Base-by-base conservation (phyloP, 2,329 filamentous ascomycete genomes). In the Stagonosporopsis chrysanthemi region DNA sequence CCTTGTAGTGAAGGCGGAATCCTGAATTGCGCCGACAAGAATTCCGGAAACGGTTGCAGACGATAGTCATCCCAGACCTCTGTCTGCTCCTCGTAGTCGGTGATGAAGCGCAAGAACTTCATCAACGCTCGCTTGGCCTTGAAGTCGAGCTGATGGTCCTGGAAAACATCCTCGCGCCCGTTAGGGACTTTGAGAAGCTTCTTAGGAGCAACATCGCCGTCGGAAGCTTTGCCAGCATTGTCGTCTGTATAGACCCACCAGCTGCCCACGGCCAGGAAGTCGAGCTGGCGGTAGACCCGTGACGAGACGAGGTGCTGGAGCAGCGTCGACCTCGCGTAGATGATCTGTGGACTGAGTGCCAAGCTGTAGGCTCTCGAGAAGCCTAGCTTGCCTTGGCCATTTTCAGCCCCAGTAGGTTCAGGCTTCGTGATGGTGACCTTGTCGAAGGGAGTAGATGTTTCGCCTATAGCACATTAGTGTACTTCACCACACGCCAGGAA, bases 61-160 rank as follows among this genome's bases (percentile, higher is more conserved):
- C 86, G 84, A 48, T 85, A 80, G 2, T 79, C 68, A 58, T 86
- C 77, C 89, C 89, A 92, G 3, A 81, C 66, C 48, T 83, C 83
- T 46, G 67, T 75, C 69, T 86, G 85, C 22, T 83, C 84, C 64
- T 90, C 85, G 68, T 88, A 89, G 66, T 92, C 86, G 58, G 88
- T 81, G 50, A 97, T 89, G 72, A 95, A 94, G 75, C 94, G 93
- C 69, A 98, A 83, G 69, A 97, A 96, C 76, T 96, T 96, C 89
- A 97, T 97, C 69, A 98, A 78, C 9, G 86, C 85, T 51, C 94
- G 88, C 79, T 98, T 98, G 6, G 91, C 87, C 63, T 90, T 89
- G 64, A 90, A 84, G 42, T 91, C 86, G 54, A 98, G 90, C 23
- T 83, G 82, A 33, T 86, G 85, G 73, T 92, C 89, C 44, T 88